Conservation (phyloP, 2,329 filamentous ascomycete species). For the Trichoderma koningiopsis region DNA sequence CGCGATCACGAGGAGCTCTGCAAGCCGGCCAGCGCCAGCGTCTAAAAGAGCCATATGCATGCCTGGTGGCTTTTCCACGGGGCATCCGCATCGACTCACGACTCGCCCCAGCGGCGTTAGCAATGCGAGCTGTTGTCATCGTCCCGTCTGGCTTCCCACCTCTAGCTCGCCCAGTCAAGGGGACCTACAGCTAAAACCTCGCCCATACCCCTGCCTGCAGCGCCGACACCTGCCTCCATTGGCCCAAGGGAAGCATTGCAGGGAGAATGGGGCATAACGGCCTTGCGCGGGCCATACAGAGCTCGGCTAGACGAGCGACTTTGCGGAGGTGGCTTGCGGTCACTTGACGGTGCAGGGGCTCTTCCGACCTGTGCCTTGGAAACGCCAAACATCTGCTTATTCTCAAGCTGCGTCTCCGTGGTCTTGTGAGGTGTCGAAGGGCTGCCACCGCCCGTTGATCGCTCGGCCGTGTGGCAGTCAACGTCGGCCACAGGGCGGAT, state of each 20-base stretch:
- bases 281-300: not conserved
- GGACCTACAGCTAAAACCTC: not conserved
- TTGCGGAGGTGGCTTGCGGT: conserved; percentile 26
- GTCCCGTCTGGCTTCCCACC: not conserved
- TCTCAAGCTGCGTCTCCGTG: not conserved
- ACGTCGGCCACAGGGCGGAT: not conserved
- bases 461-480: not conserved
- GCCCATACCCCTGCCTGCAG: not conserved
- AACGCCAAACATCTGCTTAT: not conserved
- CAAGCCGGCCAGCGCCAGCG: not conserved
- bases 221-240: not conserved
- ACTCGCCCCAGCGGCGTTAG: not conserved
- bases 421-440: not conserved
- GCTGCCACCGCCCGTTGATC: not conserved
- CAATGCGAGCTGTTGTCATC: not conserved
- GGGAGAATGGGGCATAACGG: not conserved
- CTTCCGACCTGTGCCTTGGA: not conserved
- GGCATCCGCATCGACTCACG: not conserved
- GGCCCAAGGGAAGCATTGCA: not conserved
- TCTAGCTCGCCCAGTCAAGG: not conserved
- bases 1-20: conserved; percentile 17
- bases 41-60: not conserved
- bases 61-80: not conserved
- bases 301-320: conserved; percentile 8
- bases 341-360: conserved; percentile 19